Base-by-base conservation (phyloP, 2,329 filamentous ascomycete genomes). In the Dissoconium aciculare region DNA sequence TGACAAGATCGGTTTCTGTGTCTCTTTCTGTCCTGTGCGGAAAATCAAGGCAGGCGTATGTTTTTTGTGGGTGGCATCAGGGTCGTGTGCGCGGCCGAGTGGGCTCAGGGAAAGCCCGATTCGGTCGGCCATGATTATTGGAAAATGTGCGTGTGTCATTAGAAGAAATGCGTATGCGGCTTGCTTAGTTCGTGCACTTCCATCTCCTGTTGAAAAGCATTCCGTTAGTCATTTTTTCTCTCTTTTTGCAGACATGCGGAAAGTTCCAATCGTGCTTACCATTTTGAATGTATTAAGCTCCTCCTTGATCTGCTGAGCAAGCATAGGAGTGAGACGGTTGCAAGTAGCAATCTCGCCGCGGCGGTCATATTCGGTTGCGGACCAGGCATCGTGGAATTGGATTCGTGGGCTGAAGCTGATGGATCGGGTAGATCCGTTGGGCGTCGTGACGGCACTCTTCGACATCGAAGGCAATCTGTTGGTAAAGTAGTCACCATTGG, bases 81-180 rank as follows among this genome's bases (percentile, higher is more conserved):
- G n/a, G n/a, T n/a, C n/a, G n/a, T n/a, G n/a, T n/a, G n/a, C n/a
- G n/a, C n/a, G n/a, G n/a, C n/a, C n/a, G n/a, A n/a, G n/a, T n/a
- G n/a, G n/a, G n/a, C n/a, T n/a, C n/a, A n/a, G n/a, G n/a, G n/a
- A n/a, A n/a, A n/a, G n/a, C n/a, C n/a, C n/a, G n/a, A n/a, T n/a
- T n/a, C n/a, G n/a, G n/a, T n/a, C n/a, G n/a, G n/a, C n/a, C n/a
- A 23, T 23, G 33, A 35, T 38, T 32, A 19, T 21, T 33, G 24
- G 32, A 31, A 31, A 25, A 28, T 31, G 24, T 17, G 30, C 16
- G 19, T 14, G 27, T 21, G 24, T 67, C 61, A 59, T 87, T 72
- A 98, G 68, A 98, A 95, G 71, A 98, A 98, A 69, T 98, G 89
- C 48, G 89, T 98, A 67, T 98, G 94, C 52, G 94, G 85, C 65